A percentile compares a stretch with the other conserved stretches of the same genome.
These are phyloP conservation scores for Corynascus novoguineensis DNA, from an alignment of 495 filamentous ascomycete species.

Conservation along the genomic window DNA sequence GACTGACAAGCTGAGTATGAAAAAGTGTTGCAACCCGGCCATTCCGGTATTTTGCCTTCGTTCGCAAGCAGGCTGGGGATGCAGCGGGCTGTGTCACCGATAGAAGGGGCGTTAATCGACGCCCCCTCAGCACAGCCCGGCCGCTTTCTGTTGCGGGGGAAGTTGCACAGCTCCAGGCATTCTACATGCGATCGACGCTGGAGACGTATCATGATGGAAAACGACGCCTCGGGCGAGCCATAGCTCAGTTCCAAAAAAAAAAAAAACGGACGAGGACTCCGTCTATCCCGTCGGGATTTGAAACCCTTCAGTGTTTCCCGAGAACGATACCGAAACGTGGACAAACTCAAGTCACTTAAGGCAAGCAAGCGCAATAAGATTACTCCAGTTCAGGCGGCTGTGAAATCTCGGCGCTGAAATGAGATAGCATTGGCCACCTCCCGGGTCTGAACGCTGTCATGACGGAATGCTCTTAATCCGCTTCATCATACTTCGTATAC, in stretches of 20 bases:
- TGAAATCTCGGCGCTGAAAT: not conserved
- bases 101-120: not conserved
- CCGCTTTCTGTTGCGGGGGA: slow-evolving; percentile 7
- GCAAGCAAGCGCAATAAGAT: not conserved
- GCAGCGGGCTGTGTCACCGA: slow-evolving; percentile 6
- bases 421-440: slow-evolving; percentile 1
- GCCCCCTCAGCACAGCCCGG: slow-evolving; percentile 3
- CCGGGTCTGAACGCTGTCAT: no score
- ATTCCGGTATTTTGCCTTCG: not conserved
- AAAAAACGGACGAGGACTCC: slow-evolving; percentile 1
- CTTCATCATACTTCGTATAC: no score
- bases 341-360: not conserved
- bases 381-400: slow-evolving; percentile 8
- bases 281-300: not conserved
- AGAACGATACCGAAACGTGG: not conserved
- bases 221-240: not conserved
- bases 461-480: not conserved
- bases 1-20: not conserved
- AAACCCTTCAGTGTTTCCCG: not conserved
- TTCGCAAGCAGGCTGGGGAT: not conserved
- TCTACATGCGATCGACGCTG: slow-evolving; percentile 6
- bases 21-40: not conserved
- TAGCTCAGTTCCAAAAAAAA: not conserved
- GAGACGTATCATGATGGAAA: slow-evolving; percentile 4
- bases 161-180: not conserved